Evolutionary conservation across 1,284 basidiomycete genomes (phyloP).

Genomic region (Apiotrichum sp.): DNA sequence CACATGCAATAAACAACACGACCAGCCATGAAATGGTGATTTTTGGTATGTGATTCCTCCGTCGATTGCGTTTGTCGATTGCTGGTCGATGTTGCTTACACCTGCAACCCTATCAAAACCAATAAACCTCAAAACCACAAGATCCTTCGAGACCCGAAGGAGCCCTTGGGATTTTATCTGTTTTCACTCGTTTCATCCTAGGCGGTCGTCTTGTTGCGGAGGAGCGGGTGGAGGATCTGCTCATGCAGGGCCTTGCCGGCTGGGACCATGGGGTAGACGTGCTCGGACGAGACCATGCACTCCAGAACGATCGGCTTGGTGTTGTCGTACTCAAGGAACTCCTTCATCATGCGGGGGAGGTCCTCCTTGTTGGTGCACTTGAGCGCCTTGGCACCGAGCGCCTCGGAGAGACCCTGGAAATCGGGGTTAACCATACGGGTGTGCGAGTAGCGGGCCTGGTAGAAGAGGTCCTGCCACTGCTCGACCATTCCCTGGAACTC

Average conservation of each 20-base stretch:
- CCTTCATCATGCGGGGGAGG: constrained; percentile 91
- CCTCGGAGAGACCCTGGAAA: constrained; percentile 77
- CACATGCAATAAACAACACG: neutral
- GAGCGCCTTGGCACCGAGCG: constrained; percentile 89
- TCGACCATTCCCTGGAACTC: constrained; percentile 98
- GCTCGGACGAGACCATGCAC: constrained; percentile 78
- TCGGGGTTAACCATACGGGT: constrained; percentile 92
- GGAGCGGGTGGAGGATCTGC: constrained; percentile 53
- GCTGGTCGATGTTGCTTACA: too few species aligned
- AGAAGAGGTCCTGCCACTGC: constrained; percentile 97
- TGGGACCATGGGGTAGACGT: constrained; percentile 81
- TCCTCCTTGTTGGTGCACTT: constrained; percentile 66
- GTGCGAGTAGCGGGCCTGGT: constrained; percentile 88
- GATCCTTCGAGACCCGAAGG: neutral
- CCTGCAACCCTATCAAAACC: too few species aligned
- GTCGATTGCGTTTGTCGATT: too few species aligned
- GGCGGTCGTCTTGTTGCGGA: constrained; percentile 20
- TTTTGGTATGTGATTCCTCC: too few species aligned
- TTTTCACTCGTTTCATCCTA: constrained; percentile 5
- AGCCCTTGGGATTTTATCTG: neutral
- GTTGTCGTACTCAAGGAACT: constrained; percentile 86
- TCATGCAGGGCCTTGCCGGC: constrained; percentile 90
- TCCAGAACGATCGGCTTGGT: constrained; percentile 84
- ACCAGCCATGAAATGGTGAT: neutral
- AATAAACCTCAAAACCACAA: too few species aligned